These are phyloP conservation scores for Colletotrichum cuscutae DNA, from an alignment of 2,329 filamentous ascomycete genomes.

Conservation along the genomic window DNA sequence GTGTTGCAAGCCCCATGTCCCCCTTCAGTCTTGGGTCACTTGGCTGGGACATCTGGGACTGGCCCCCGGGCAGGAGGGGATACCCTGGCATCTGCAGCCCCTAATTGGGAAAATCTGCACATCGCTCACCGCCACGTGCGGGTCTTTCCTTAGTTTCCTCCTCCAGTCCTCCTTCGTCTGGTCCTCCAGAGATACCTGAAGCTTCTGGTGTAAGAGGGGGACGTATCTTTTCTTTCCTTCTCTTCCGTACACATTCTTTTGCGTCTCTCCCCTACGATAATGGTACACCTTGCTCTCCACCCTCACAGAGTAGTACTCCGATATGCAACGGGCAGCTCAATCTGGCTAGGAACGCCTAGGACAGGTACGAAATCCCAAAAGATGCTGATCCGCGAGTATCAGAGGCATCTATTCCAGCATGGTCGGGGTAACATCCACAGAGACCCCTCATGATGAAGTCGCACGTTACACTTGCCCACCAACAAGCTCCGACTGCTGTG, in stretches of 20 bases:
- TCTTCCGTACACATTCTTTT: background rate
- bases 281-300: background rate
- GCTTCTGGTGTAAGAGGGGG: slow-evolving; percentile 15
- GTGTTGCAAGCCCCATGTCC: background rate
- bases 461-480: slow-evolving; percentile 3
- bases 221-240: background rate
- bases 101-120: background rate
- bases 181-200: slow-evolving; percentile 15
- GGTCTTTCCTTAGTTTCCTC: slow-evolving; percentile 13
- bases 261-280: background rate
- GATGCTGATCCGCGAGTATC: background rate
- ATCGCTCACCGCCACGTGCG: slow-evolving; percentile 30
- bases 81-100: background rate
- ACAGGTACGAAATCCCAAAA: background rate
- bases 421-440: background rate
- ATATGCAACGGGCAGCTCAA: background rate
- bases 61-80: background rate
- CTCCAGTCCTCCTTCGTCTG: background rate
- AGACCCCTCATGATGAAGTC: background rate
- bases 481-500: slow-evolving; percentile 9
- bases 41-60: background rate
- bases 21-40: background rate
- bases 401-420: background rate
- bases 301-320: background rate
- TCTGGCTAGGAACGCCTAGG: background rate